Base-by-base conservation (phyloP, 108 stramenopile genomes). In the Skeletonema menzelii region DNA sequence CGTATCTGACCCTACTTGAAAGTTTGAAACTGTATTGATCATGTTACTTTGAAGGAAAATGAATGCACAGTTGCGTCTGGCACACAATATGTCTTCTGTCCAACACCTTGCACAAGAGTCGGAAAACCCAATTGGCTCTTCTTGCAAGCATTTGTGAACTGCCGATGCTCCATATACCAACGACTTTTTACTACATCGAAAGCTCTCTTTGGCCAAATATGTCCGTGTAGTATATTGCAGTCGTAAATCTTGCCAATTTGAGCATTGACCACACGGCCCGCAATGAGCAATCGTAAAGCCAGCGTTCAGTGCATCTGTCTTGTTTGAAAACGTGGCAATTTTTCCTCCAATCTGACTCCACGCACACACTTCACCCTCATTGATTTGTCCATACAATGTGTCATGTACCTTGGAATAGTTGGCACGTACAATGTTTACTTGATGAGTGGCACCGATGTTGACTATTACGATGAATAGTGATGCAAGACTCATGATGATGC, bases 1-100 rank as follows among this genome's bases (percentile, higher is more conserved):
- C 35, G 65, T 47, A 60, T 78, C 63, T 19, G 38, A 44, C 8
- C 72, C 79, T 0, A 85, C 84, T 26, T 73, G 55, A 47, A 77
- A 85, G 40, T 82, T 82, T 35, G 56, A 65, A 15, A 78, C 38
- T 47, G 69, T 42, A 67, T 81, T 82, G 10, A 76, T 82, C 63
- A 82, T 67, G 10, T 47, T 13, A 6, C 65, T 46, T 66, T 79
- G 71, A 11, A 79, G 30, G 24, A 53, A 79, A 2, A 72, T 68
- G 65, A 73, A 79, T 8, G 69, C 34, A 31, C 78, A 79, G 42
- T 63, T 26, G 14, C 15, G 28, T 20, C 63, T 46, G 5, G 72
- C 56, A 63, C 72, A 78, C n/a, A 67, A 22, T 8, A 78, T 78
- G 26, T 73, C 78, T 19, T 73, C 60, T 3, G 72, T 61, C 78